These are phyloP conservation scores for Neofusicoccum laricinum DNA, from an alignment of 2,329 filamentous ascomycete genomes.

Conservation along the genomic window DNA sequence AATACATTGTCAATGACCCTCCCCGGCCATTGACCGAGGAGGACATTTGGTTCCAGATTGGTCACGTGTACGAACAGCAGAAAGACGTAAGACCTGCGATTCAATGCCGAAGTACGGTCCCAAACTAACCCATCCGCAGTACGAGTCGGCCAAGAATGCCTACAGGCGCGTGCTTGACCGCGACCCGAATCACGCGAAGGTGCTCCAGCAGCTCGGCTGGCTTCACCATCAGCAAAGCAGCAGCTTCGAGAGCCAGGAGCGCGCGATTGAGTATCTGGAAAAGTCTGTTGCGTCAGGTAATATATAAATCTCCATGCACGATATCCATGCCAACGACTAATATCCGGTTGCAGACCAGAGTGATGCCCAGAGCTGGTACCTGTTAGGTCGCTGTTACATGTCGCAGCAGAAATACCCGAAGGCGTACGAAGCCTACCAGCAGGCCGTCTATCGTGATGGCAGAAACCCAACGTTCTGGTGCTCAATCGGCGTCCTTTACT, in stretches of 20 bases:
- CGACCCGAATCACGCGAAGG: slow-evolving; percentile 95
- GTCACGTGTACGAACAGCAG: slow-evolving; percentile 97
- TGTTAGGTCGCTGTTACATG: slow-evolving; percentile 98
- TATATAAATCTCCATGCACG: slow-evolving; percentile 26
- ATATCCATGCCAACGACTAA: neutral
- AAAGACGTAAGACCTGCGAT: slow-evolving; percentile 77
- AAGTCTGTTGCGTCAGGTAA: slow-evolving; percentile 91
- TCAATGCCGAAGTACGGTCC: neutral
- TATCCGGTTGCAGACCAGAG: slow-evolving; percentile 65
- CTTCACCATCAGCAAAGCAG: slow-evolving; percentile 94
- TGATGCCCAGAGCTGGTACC: slow-evolving; percentile 98
- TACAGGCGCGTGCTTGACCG: slow-evolving; percentile 92
- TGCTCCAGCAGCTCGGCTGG: slow-evolving; percentile 96
- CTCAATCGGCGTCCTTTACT: slow-evolving; percentile 97
- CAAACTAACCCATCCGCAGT: slow-evolving; percentile 55
- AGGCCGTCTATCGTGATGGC: slow-evolving; percentile 96
- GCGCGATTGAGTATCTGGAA: slow-evolving; percentile 94
- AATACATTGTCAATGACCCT: slow-evolving; percentile 92
- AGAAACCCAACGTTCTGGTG: slow-evolving; percentile 99
- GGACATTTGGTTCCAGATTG: slow-evolving; percentile 99
- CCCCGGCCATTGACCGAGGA: slow-evolving; percentile 91
- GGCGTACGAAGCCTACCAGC: slow-evolving; percentile 96
- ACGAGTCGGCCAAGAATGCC: slow-evolving; percentile 86
- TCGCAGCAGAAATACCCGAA: slow-evolving; percentile 98
- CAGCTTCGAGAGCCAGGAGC: slow-evolving; percentile 87